Conservation (phyloP, 192 early-diverging fungal species). For the Coemansia sp. region DNA sequence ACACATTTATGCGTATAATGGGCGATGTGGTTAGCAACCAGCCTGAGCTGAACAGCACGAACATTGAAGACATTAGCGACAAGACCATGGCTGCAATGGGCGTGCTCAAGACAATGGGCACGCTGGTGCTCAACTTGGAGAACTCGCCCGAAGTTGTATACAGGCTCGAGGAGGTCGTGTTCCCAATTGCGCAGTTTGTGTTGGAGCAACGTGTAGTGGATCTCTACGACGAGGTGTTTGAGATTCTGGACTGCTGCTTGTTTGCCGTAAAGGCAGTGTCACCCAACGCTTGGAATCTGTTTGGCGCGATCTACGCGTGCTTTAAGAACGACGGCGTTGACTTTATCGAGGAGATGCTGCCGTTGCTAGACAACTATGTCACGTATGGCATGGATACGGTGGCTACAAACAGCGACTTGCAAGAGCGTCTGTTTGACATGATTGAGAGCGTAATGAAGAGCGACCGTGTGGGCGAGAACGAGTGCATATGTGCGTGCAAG, state of each 20-base stretch:
- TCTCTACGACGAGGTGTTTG: conserved; percentile 83
- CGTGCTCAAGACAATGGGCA: conserved; percentile 85
- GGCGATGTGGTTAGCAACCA: conserved; percentile 61
- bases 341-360: conserved; percentile 88
- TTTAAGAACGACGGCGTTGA: conserved; percentile 83
- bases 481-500: conserved; percentile 81
- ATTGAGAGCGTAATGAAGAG: conserved; percentile 81
- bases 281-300: conserved; percentile 80
- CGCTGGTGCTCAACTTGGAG: conserved; percentile 84
- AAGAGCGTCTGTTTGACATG: conserved; percentile 79
- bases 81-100: conserved; percentile 89
- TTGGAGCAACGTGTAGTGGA: conserved; percentile 71
- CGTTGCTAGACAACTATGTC: conserved; percentile 90
- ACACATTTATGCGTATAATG: conserved; percentile 87
- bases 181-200: conserved; percentile 76
- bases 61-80: conserved; percentile 71
- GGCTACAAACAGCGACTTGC: conserved; percentile 64
- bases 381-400: conserved; percentile 82
- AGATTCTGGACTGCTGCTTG: conserved; percentile 85
- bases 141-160: conserved; percentile 74
- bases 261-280: conserved; percentile 82
- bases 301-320: conserved; percentile 72
- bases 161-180: conserved; percentile 75
- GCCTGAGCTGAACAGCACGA: conserved; percentile 42
- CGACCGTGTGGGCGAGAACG: conserved; percentile 71